Percentiles rank a stretch among this genome's conserved stretches.
These are phyloP conservation scores for Phyllosticta citriasiana DNA, from an alignment of 2,329 filamentous ascomycete genomes.

Conservation along the genomic window DNA sequence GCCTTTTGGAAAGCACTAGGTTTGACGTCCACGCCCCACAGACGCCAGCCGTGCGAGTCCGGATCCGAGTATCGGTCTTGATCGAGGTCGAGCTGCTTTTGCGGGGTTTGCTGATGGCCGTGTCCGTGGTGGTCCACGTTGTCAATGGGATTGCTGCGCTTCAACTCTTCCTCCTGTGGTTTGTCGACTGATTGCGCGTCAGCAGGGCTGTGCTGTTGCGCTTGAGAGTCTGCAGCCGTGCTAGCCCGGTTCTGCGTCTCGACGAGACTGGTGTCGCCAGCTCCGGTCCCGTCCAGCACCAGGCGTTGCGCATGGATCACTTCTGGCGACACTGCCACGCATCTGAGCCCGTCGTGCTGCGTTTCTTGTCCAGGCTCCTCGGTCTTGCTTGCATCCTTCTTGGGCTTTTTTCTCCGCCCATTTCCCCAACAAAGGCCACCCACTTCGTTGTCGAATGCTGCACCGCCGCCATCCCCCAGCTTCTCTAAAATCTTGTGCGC, in stretches of 20 bases:
- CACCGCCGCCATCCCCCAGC: background rate
- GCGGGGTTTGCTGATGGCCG: background rate
- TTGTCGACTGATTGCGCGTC: background rate
- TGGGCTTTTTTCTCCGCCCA: background rate
- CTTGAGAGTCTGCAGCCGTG: background rate
- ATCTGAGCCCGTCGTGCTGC: conserved; percentile 14
- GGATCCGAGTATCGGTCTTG: background rate
- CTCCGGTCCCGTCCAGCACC: background rate
- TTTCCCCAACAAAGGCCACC: background rate
- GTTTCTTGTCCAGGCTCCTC: conserved; percentile 14
- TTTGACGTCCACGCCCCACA: background rate
- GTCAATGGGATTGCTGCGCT: background rate
- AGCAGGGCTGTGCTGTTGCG: background rate
- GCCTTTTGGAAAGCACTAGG: background rate
- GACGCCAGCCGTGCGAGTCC: background rate
- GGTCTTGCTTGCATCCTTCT: conserved; percentile 13
- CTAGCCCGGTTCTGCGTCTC: conserved; percentile 3
- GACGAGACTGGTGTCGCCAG: conserved; percentile 1
- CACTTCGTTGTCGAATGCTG: conserved; percentile 8
- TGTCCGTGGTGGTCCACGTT: background rate
- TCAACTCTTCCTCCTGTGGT: background rate
- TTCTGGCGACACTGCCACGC: conserved; percentile 20
- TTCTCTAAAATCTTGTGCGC: conserved; percentile 17
- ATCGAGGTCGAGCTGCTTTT: background rate
- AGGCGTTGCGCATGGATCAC: conserved; percentile 18